Evolutionary conservation across 768 basidiomycete species (phyloP), one percentile per base, ranked within the genome.

Genomic region (Auricularia auricula-judae): DNA sequence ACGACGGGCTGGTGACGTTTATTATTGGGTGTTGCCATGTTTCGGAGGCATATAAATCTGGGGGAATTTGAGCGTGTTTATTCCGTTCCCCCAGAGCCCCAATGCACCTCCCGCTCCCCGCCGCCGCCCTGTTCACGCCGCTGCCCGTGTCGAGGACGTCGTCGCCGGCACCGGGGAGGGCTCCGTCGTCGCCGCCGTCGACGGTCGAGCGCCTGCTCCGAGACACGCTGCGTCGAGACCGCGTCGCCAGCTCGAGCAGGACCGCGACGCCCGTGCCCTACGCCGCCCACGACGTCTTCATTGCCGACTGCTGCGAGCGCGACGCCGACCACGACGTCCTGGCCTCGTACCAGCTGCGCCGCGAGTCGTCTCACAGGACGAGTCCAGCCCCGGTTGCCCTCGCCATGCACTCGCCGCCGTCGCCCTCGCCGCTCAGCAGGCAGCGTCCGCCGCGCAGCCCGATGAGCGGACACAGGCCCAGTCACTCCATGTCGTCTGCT

Each of bases 121-220:
- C 47, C 21, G 21, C 21, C 16, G 47, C 47, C 5, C 47, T 51
- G 18, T 12, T 10, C 18, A 51, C 47, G 18, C 47, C 47, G 10
- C 47, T 51, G 11, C 47, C 47, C 14, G 21, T 51, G 11, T 51
- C 47, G 2, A 51, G 47, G 21, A 51, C 47, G 10, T 5, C 10
- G 10, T 51, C 47, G 18, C 47, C 47, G 18, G 47, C 47, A 5
- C 47, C 21, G 39, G 8, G 39, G 39, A 42, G 39, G 18, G 18
- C 14, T 4, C 21, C 47, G 10, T 4, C 10, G 10, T 12, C 10
- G 10, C 5, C 82, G 0, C 74, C 82, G 0, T 81, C 81, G 36
- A 77, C 82, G 64, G 84, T 82, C 3, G 81, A 85, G 68, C 77
- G 79, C 11, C 79, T 86, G 58, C 76, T 86, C 61, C 77, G 84